phyloP scores from a whole-genome alignment of 805 yeast genomes.

The Starmera quercuum region DNA sequence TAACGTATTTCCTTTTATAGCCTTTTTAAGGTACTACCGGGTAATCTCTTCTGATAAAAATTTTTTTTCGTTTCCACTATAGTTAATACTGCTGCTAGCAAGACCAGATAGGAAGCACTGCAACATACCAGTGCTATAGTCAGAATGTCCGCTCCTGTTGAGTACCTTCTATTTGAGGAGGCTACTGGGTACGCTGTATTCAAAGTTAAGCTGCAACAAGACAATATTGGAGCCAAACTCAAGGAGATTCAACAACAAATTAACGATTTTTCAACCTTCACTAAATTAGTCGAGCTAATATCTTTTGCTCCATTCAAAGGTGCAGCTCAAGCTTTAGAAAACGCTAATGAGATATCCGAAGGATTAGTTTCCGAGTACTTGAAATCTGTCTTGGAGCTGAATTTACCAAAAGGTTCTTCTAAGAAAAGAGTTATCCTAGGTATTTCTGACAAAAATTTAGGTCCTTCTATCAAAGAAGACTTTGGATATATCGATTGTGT shows the following conservation, averaged over 20 bases:
- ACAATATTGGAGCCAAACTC: slow-evolving; percentile 84
- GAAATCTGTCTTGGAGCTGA: slow-evolving; percentile 82
- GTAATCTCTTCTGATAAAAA: no score
- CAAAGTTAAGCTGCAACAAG: slow-evolving; percentile 90
- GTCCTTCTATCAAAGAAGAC: slow-evolving; percentile 90
- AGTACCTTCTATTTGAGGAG: slow-evolving; percentile 93
- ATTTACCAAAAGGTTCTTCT: slow-evolving; percentile 67
- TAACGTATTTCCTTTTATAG: no score
- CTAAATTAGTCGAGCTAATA: slow-evolving; percentile 87
- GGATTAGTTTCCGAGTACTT: slow-evolving; percentile 92
- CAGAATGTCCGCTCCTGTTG: slow-evolving; percentile 58
- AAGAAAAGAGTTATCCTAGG: slow-evolving; percentile 70
- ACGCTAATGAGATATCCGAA: slow-evolving; percentile 96
- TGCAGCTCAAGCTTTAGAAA: slow-evolving; percentile 98
- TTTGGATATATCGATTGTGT: slow-evolving; percentile 87
- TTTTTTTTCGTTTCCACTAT: no score
- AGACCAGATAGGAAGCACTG: no score
- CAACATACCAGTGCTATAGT: no score
- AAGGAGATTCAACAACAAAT: slow-evolving; percentile 92
- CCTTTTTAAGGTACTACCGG: no score
- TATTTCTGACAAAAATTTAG: slow-evolving; percentile 89
- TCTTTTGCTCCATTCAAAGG: slow-evolving; percentile 98
- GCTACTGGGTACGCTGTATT: slow-evolving; percentile 97
- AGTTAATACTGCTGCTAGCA: no score
- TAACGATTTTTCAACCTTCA: slow-evolving; percentile 76